Percentiles rank a stretch among this genome's conserved stretches.
These are phyloP conservation scores for Colletotrichum scovillei DNA, from an alignment of 2,329 filamentous ascomycete genomes.

Conservation along the genomic window DNA sequence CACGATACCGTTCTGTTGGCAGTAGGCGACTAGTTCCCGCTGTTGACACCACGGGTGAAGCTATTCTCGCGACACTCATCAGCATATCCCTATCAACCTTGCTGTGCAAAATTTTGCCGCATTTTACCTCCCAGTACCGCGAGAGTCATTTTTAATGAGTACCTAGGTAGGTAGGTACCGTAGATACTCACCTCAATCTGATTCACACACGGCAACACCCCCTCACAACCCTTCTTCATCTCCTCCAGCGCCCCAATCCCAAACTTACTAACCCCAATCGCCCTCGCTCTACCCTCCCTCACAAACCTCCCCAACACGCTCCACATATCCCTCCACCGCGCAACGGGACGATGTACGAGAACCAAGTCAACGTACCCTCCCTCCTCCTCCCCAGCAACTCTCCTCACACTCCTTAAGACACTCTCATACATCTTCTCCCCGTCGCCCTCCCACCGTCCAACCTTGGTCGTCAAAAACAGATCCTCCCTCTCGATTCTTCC, in stretches of 20 bases:
- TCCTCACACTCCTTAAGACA: conserved; percentile 70
- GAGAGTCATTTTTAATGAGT: too few relatives aligned
- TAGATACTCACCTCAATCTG: conserved; percentile 71
- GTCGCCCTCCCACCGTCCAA: conserved; percentile 64
- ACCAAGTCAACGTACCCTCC: conserved; percentile 78
- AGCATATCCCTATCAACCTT: background rate
- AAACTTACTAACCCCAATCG: conserved; percentile 81
- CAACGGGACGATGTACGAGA: conserved; percentile 73
- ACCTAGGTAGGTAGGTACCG: too few relatives aligned
- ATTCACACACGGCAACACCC: conserved; percentile 76
- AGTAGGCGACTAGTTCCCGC: conserved; percentile 56
- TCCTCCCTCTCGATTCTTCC: conserved; percentile 57
- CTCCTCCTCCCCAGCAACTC: conserved; percentile 53
- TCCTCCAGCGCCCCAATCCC: conserved; percentile 76
- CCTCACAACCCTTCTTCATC: conserved; percentile 74
- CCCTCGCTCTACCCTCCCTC: conserved; percentile 68
- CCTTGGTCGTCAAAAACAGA: conserved; percentile 79
- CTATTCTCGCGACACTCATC: conserved; percentile 58
- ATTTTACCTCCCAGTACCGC: conserved; percentile 51
- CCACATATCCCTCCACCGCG: conserved; percentile 72
- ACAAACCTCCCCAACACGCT: conserved; percentile 71
- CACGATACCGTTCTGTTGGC: conserved; percentile 81
- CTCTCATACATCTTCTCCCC: conserved; percentile 69
- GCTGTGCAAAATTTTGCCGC: too few relatives aligned
- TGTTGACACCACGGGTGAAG: conserved; percentile 78